A percentile compares a stretch with the other conserved stretches of the same genome.
phyloP scores from a whole-genome alignment of 345 rosid species.

The Ailanthus altissimus region DNA sequence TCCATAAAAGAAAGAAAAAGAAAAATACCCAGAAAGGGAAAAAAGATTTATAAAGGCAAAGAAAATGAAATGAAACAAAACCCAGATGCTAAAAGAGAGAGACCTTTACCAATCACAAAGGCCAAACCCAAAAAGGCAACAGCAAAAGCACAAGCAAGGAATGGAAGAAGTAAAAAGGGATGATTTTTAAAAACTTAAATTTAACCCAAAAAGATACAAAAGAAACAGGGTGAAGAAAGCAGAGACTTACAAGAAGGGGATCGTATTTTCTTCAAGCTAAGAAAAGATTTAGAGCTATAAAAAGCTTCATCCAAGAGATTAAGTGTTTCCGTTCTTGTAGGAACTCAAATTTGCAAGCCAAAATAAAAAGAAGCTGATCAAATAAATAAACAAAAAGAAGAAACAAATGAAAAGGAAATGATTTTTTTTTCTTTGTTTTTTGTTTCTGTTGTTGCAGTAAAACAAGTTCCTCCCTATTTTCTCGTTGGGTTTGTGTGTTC shows the following conservation, averaged over 20 bases:
- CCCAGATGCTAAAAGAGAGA: slow-evolving; percentile 36
- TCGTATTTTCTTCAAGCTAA: slow-evolving; percentile 57
- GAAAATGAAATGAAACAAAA: slow-evolving; percentile 12
- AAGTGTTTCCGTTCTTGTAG: slow-evolving; percentile 29
- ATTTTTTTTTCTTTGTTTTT: background rate
- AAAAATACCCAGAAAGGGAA: slow-evolving; percentile 22
- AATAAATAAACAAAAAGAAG: background rate
- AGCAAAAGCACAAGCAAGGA: background rate
- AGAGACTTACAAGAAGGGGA: slow-evolving; percentile 69
- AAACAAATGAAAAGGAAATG: background rate
- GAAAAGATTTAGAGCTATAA: too few relatives aligned
- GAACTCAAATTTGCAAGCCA: slow-evolving; percentile 25
- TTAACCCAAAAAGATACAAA: slow-evolving; percentile 14
- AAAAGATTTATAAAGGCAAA: slow-evolving; percentile 5
- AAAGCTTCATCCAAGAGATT: slow-evolving; percentile 39
- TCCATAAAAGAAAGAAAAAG: slow-evolving; percentile 5
- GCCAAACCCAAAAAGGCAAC: slow-evolving; percentile 17
- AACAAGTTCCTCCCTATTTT: slow-evolving; percentile 29
- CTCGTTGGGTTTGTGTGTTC: slow-evolving; percentile 8
- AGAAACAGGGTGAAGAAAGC: slow-evolving; percentile 30
- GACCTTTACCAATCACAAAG: slow-evolving; percentile 26
- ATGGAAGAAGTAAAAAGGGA: slow-evolving; percentile 5
- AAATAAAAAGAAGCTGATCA: background rate
- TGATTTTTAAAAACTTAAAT: too few relatives aligned
- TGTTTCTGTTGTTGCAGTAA: background rate